Evolutionary conservation across 192 early-diverging fungal species (phyloP), one percentile per base, ranked within the genome.

Genomic region (Entophlyctis luteolus): DNA sequence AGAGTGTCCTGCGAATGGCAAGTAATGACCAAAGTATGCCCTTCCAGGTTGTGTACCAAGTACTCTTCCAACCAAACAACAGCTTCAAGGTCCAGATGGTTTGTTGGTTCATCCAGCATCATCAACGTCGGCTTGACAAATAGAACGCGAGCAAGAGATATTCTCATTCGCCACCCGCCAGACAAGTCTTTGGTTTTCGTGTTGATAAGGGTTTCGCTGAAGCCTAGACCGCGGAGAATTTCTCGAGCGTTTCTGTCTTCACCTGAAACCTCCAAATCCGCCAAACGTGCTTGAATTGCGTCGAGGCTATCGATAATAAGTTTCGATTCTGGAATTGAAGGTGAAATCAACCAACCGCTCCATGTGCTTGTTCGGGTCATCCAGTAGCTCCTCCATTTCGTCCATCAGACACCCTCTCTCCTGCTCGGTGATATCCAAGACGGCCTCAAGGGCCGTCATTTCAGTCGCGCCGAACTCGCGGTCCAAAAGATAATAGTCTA

Each of bases 101-200:
- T 91, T 46, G 89, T 79, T 34, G 84, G 84, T 71, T 87, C 72
- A 71, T 87, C 85, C 42, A 87, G 72, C 34, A 87, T 53, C 68
- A 87, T 67, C 34, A 87, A 60, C 0, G 81, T 84, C 27, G 98
- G 98, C 48, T 89, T 91, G 72, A 93, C 92, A 83, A 99, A 99
- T 74, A 99, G 84, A 57, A 95, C 93, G 67, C 91, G 84, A 36
- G 97, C 95, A 28, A 99, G 87, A 5, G 95, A 90, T 46, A 99
- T 95, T 68, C 97, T 82, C 97, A 99, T 99, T 65, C 97, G 88
- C 97, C 97, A 99, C 72, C 97, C 97, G 86, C 97, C 97, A 73
- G 95, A 98, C 75, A 99, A 87, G 70, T 95, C 92, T 82, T 91
- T 94, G 53, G 97, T 99, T 66, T 82, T 84, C 75, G 91, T 88